Conservation (phyloP, 257 asterid species). For the Nicotiana tabacum region DNA sequence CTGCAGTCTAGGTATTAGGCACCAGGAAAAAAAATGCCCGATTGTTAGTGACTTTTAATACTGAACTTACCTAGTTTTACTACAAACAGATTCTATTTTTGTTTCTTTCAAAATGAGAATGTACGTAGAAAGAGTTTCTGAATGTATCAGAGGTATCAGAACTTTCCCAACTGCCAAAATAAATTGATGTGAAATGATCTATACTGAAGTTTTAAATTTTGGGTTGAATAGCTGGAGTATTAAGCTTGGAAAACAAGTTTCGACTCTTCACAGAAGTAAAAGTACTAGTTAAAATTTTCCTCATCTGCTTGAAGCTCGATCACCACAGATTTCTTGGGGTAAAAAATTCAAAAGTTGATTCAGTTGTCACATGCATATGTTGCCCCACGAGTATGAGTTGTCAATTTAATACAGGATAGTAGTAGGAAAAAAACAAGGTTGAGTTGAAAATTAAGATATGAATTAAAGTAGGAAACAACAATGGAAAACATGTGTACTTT, state of each 20-base stretch:
- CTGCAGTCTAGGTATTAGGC: not conserved
- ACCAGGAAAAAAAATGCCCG: not conserved
- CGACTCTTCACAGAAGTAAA: not conserved
- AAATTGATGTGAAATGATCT: not conserved
- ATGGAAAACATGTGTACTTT: not conserved
- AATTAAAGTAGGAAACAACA: not conserved
- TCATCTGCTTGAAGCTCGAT: not conserved
- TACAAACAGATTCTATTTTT: not conserved
- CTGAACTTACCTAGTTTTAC: not conserved
- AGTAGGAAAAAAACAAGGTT: not conserved
- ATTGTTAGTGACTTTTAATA: not conserved
- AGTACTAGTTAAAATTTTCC: too few relatives aligned
- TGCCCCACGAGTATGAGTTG: constrained; percentile 4
- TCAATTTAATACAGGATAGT: not conserved
- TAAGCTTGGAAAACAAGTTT: not conserved
- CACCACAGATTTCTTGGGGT: not conserved
- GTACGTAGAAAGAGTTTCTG: not conserved
- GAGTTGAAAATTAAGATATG: not conserved
- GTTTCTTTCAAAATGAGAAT: not conserved
- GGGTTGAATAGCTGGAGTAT: not conserved
- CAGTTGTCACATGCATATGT: not conserved
- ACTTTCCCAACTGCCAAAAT: not conserved
- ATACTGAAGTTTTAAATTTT: not conserved
- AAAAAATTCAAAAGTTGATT: not conserved
- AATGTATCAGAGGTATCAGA: not conserved